Evolutionary conservation across 1,284 basidiomycete genomes (phyloP).

Genomic region (Ganoderma lucidum): DNA sequence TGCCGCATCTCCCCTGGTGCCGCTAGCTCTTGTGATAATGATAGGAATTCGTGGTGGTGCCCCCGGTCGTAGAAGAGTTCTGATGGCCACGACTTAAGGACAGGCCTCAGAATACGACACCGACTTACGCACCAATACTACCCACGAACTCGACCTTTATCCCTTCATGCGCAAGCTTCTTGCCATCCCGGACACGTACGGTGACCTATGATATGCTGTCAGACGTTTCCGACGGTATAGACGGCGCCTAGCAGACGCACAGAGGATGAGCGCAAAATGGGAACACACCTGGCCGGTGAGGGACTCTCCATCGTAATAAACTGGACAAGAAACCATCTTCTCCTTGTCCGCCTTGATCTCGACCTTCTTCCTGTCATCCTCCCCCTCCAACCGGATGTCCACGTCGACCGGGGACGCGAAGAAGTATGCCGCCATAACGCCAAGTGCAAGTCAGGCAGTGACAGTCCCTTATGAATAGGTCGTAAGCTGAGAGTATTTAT

Average conservation of each 20-base stretch:
- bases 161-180: constrained; percentile 95
- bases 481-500: not conserved
- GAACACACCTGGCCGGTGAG: constrained; percentile 83
- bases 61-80: constrained; percentile 97
- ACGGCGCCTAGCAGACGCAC: not conserved
- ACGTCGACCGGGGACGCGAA: constrained; percentile 93
- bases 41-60: constrained; percentile 98
- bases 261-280: constrained; percentile 12
- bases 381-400: constrained; percentile 88
- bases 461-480: not conserved
- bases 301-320: constrained; percentile 96
- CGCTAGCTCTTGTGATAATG: constrained; percentile 93
- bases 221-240: not conserved
- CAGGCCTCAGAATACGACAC: not conserved
- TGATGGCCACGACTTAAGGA: constrained; percentile 42
- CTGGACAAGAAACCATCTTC: constrained; percentile 83
- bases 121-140: constrained; percentile 79
- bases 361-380: constrained; percentile 85
- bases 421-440: constrained; percentile 88
- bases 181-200: constrained; percentile 92
- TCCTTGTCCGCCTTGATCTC: constrained; percentile 84
- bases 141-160: constrained; percentile 99
- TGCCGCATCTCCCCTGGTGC: constrained; percentile 95
- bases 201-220: constrained; percentile 64
- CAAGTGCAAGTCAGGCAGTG: not conserved